Percentiles rank a stretch among this genome's conserved stretches.
Conservation (phyloP, 768 basidiomycete genomes). For the Boletus pseudo-olivaceus region DNA sequence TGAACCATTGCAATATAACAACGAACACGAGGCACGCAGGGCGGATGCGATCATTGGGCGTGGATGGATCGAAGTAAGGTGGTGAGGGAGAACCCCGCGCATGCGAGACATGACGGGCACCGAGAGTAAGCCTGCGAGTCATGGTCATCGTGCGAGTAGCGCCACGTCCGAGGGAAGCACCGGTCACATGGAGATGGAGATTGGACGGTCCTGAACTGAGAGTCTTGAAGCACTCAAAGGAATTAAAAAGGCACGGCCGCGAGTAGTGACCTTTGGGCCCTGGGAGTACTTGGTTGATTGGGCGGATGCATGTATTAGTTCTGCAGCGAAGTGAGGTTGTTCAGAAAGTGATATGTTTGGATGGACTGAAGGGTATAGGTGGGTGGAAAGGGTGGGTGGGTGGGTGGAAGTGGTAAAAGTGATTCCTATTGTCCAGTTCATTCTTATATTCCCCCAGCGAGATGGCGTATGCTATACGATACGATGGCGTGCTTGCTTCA, state of each 20-base stretch:
- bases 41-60: background rate
- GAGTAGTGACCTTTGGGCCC: background rate
- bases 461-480: slow-evolving; percentile 7
- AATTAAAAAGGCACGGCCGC: background rate
- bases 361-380: no score
- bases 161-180: background rate
- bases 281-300: background rate
- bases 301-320: background rate
- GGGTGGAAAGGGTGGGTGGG: background rate
- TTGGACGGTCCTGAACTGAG: background rate
- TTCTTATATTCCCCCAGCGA: slow-evolving; percentile 19
- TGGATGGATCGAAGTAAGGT: no score
- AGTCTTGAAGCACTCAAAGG: background rate
- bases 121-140: background rate
- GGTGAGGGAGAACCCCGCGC: no score
- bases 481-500: slow-evolving; percentile 32
- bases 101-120: background rate
- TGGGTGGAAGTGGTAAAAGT: background rate
- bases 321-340: background rate
- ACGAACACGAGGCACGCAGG: background rate
- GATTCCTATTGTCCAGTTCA: background rate
- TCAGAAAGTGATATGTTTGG: background rate
- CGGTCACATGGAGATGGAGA: background rate
- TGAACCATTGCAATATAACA: background rate
- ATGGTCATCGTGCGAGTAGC: background rate